phyloP scores from a whole-genome alignment of 768 basidiomycete genomes.

The Mycena crocata region DNA sequence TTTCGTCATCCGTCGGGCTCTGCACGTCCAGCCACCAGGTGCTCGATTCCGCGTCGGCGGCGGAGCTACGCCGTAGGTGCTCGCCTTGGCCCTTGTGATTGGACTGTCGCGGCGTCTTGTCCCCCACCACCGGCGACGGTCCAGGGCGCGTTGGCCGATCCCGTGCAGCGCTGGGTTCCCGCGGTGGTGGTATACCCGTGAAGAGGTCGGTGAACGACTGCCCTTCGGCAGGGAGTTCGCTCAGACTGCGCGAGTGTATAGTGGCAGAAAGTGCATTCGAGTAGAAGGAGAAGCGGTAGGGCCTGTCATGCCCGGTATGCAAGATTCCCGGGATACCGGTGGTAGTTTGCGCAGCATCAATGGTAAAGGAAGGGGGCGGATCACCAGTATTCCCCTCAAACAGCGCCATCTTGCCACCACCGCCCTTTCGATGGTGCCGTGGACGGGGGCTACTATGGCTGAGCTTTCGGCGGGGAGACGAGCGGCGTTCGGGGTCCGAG shows the following conservation, averaged over 20 bases:
- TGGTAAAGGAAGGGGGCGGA: slow-evolving; percentile 55
- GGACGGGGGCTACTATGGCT: slow-evolving; percentile 84
- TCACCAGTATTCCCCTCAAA: slow-evolving; percentile 77
- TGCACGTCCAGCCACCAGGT: slow-evolving; percentile 99
- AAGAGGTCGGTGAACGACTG: slow-evolving; percentile 96
- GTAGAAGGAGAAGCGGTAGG: slow-evolving; percentile 98
- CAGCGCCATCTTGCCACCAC: slow-evolving; percentile 88
- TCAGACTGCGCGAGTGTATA: slow-evolving; percentile 92
- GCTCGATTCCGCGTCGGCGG: slow-evolving; percentile 68
- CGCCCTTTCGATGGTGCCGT: slow-evolving; percentile 65
- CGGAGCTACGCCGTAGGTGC: slow-evolving; percentile 22
- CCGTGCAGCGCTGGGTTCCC: slow-evolving; percentile 19
- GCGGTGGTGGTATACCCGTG: slow-evolving; percentile 54
- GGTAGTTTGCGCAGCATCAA: slow-evolving; percentile 29
- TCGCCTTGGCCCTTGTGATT: slow-evolving; percentile 20
- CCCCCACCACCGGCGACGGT: slow-evolving; percentile 22
- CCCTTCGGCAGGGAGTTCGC: slow-evolving; percentile 93
- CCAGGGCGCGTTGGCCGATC: slow-evolving; percentile 33
- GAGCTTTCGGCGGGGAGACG: slow-evolving; percentile 84
- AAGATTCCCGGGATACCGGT: slow-evolving; percentile 45
- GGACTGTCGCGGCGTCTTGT: slow-evolving; percentile 19
- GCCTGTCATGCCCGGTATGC: slow-evolving; percentile 79
- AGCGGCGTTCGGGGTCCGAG: slow-evolving; percentile 40
- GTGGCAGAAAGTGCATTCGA: slow-evolving; percentile 92
- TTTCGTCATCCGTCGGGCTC: slow-evolving; percentile 96